Evolutionary conservation across 2,329 filamentous ascomycete genomes (phyloP).

Genomic region (Neonectria magnoliae): DNA sequence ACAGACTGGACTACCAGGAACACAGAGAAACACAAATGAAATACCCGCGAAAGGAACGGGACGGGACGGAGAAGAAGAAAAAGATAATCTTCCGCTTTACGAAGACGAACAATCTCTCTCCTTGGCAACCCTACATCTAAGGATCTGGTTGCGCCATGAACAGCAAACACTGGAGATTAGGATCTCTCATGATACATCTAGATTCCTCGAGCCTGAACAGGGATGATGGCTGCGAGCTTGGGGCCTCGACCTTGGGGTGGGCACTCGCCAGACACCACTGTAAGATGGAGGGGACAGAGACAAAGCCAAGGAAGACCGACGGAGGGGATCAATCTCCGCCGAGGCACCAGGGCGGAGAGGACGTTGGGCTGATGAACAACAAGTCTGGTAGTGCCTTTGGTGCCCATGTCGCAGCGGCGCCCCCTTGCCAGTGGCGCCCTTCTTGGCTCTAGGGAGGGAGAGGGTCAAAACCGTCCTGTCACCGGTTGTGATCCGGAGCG

Average conservation of each 20-base stretch:
- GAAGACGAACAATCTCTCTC: neutral
- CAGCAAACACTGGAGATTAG: neutral
- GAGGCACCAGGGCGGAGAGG: too few species aligned
- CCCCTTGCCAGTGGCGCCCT: neutral
- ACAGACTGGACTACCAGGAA: too few species aligned
- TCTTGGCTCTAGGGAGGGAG: neutral
- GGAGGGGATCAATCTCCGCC: too few species aligned
- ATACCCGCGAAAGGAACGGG: neutral
- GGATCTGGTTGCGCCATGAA: neutral
- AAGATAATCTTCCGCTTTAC: neutral
- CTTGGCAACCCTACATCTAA: neutral
- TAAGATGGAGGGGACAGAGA: neutral
- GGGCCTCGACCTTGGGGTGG: neutral
- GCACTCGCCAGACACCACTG: neutral
- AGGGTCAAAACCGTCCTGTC: neutral
- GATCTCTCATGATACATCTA: neutral
- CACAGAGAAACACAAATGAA: neutral
- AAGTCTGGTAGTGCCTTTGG: too few species aligned
- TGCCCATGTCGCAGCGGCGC: too few species aligned
- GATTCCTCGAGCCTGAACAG: neutral
- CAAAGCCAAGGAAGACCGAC: neutral
- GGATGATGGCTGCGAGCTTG: slow-evolving; percentile 1
- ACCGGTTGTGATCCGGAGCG: neutral
- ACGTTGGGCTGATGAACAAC: too few species aligned
- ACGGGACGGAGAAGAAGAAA: neutral